A percentile compares a stretch with the other conserved stretches of the same genome.
Conservation (phyloP, 805 yeast species). For the Yamadazyma sp. region DNA sequence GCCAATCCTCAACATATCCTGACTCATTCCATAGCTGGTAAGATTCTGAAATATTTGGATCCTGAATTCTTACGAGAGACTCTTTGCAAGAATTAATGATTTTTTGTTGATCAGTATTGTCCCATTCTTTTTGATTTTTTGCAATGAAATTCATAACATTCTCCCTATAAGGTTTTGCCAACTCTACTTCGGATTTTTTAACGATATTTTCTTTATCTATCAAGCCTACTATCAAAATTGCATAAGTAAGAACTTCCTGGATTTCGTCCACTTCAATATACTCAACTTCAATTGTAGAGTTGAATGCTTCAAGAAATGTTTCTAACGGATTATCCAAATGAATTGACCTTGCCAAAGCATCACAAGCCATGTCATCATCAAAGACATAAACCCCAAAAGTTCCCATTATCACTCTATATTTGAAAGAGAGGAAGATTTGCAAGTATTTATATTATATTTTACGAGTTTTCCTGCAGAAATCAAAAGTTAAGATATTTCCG, state of each 20-base stretch:
- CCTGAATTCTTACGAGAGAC: background rate
- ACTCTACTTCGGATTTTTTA: background rate
- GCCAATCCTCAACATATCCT: constrained; percentile 1
- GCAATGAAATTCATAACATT: constrained; percentile 1
- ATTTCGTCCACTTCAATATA: constrained; percentile 7
- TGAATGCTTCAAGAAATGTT: constrained; percentile 1
- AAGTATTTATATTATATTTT: background rate
- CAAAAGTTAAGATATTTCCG: too few species aligned
- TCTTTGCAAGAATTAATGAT: constrained; percentile 1
- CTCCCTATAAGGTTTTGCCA: constrained; percentile 3
- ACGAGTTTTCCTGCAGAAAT: background rate
- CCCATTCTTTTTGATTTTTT: constrained; percentile 2
- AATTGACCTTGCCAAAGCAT: constrained; percentile 1
- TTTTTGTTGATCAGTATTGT: background rate
- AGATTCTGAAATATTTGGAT: constrained; percentile 2
- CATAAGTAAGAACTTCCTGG: constrained; percentile 4
- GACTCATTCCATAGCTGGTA: constrained; percentile 4
- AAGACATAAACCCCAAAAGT: constrained; percentile 5
- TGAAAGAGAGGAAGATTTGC: background rate
- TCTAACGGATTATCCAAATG: constrained; percentile 1
- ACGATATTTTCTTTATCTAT: constrained; percentile 3
- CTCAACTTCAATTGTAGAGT: background rate
- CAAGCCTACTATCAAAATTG: constrained; percentile 3
- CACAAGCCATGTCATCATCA: constrained; percentile 8
- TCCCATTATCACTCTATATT: constrained; percentile 3